Base-by-base conservation (phyloP, 1,284 basidiomycete genomes). In the Tremellales sp. region DNA sequence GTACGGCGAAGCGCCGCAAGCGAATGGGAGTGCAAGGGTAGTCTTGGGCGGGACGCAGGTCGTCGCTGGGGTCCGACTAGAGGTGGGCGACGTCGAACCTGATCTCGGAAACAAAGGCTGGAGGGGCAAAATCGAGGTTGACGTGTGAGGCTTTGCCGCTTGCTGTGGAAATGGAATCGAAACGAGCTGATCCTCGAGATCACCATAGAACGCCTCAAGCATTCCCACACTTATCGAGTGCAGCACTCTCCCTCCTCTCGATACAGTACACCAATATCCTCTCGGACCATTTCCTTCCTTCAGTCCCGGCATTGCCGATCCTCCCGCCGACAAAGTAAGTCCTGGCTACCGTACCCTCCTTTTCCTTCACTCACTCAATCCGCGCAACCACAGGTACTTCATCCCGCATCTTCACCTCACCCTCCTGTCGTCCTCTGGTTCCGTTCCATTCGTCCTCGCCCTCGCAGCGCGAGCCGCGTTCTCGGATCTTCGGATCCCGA, bases 1-100 rank as follows among this genome's bases (percentile, higher is more conserved):
- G 3, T 71, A 70, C 40, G 66, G 65, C 22, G 65, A 68, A 19
- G 66, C 67, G 18, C 72, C 72, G 0, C 67, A 71, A 35, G 67
- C 70, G 2, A 70, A 65, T 40, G 72, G 72, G 1, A 63, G 58
- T 25, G 62, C 72, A 3, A 50, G 68, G 40, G 62, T 73, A 16
- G 51, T 58, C 3, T 25, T 70, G 7, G 51, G 51, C 9, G 65
- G 57, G 10, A 72, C 72, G 3, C 66, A 73, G 43, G 64, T 72
- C 2, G 47, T 73, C 5, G 70, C 66, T 1, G 72, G 72, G 5
- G 60, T 73, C 40, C 61, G 59, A 50, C 54, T 73, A 29, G 70
- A 71, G 45, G 70, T 72, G 6, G 61, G 51, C 4, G 70, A 71
- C 45, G 55, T 53, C 7, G 49, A 47, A 3, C 40, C 52, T 0